Base-by-base conservation (phyloP, 768 basidiomycete species). In the Trametopsis cervina region DNA sequence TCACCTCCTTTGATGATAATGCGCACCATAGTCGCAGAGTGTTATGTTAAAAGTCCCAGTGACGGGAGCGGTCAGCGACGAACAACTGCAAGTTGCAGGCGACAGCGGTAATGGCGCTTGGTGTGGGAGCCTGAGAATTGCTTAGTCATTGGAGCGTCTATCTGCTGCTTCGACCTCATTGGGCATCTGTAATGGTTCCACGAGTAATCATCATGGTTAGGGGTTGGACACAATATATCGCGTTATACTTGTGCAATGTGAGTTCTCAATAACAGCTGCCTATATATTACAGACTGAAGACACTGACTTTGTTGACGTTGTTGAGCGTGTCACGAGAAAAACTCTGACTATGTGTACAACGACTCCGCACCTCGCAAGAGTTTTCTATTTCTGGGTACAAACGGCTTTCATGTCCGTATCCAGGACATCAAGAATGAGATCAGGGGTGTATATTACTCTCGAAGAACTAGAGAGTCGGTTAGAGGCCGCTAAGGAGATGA, bases 1-100 rank as follows among this genome's bases (percentile, higher is more conserved):
- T 49, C 52, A 75, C 85, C 89, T 75, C 87, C 89, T 76, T 92
- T 92, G 66, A 91, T 91, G 63, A 92, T 90, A 26, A 89, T 91
- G 63, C 89, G 78, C 59, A 87, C 86, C 89, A 91, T 92, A 52
- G 47, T 42, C 29, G 7, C 20, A 11, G 24, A 33, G 29, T 15
- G 9, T 12, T 4, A 9, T 44, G 25, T 24, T 40, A 22, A 42
- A 15, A n/a, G n/a, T n/a, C n/a, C n/a, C 5, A 5, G 44, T 36
- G 44, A 21, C 6, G 12, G 35, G 2, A 40, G 45, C 21, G 26
- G 38, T 40, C 39, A 27, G 7, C 40, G 44, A 26, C 29, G 41
- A 49, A 40, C 17, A 17, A 40, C 17, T 17, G 39, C n/a, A 22
- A 17, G 22, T 17, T 40, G 7, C 15, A 7, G 29, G 29, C 15